A percentile compares a stretch with the other conserved stretches of the same genome.
phyloP scores from a whole-genome alignment of 2,329 filamentous ascomycete species.

The Fusarium austroafricanum region DNA sequence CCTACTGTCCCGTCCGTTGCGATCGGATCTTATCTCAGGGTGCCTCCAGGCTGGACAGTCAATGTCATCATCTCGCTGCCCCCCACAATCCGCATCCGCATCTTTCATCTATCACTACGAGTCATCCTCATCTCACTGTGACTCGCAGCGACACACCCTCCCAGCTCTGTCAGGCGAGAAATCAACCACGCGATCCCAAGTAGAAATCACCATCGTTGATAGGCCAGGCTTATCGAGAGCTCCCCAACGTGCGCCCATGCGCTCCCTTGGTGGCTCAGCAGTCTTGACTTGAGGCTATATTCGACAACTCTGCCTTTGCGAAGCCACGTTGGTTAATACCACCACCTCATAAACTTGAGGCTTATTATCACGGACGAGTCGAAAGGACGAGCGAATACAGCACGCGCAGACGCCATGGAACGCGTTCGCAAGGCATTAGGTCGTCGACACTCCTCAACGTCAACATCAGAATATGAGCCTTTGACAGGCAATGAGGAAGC shows the following conservation, averaged over 20 bases:
- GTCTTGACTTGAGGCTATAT: slow-evolving; percentile 19
- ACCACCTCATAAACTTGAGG: neutral
- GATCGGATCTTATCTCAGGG: slow-evolving; percentile 34
- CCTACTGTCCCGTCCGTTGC: slow-evolving; percentile 14
- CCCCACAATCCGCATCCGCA: slow-evolving; percentile 15
- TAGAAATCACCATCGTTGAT: neutral
- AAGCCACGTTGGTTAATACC: neutral
- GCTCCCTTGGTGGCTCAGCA: slow-evolving; percentile 24
- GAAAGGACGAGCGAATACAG: neutral
- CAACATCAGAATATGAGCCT: slow-evolving; percentile 50
- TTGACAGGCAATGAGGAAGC: slow-evolving; percentile 47
- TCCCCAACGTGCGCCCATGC: slow-evolving; percentile 6
- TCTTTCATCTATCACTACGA: slow-evolving; percentile 10
- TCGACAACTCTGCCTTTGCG: slow-evolving; percentile 3
- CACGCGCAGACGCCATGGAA: slow-evolving; percentile 40
- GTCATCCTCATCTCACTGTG: slow-evolving; percentile 11
- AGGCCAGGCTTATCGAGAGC: neutral
- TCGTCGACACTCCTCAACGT: slow-evolving; percentile 37
- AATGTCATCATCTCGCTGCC: slow-evolving; percentile 24
- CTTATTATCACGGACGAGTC: neutral
- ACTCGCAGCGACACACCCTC: slow-evolving; percentile 2
- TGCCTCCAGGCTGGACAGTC: slow-evolving; percentile 8
- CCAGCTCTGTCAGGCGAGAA: slow-evolving; percentile 6
- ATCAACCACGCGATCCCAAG: slow-evolving; percentile 21
- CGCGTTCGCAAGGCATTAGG: slow-evolving; percentile 43